phyloP scores from a whole-genome alignment of 768 basidiomycete genomes.

The Boletus speciosus region DNA sequence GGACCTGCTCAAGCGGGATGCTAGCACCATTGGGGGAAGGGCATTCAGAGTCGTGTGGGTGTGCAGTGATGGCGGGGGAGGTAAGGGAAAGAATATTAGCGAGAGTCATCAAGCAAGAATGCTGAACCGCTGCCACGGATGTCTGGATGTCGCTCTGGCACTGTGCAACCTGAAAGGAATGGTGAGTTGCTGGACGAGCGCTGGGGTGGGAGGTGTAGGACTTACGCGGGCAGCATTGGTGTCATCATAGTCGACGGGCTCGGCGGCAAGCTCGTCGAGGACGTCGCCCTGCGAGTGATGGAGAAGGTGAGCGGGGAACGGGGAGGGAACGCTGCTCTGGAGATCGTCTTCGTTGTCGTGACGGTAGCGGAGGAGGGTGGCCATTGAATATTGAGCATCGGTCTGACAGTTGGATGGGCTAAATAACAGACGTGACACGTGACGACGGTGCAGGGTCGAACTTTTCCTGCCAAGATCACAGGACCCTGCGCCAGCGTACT shows the following conservation, averaged over 20 bases:
- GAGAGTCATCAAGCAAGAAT: conserved; percentile 70
- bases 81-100: conserved; percentile 61
- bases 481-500: not conserved
- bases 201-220: not conserved
- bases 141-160: conserved; percentile 59
- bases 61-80: conserved; percentile 14
- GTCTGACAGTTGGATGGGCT: not conserved
- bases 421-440: conserved; percentile 17
- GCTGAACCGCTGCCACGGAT: conserved; percentile 71
- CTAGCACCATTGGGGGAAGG: conserved; percentile 42
- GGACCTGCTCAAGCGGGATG: conserved; percentile 13
- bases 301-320: conserved; percentile 21
- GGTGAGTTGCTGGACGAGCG: not conserved
- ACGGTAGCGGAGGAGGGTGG: conserved; percentile 23
- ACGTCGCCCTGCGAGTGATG: conserved; percentile 3
- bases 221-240: conserved; percentile 7
- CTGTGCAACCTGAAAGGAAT: conserved; percentile 4
- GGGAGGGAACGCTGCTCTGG: conserved; percentile 16
- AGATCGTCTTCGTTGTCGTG: conserved; percentile 3
- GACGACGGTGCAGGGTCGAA: conserved; percentile 14
- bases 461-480: too few species aligned
- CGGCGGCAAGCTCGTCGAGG: conserved; percentile 22
- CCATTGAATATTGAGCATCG: conserved; percentile 12
- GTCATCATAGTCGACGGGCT: conserved; percentile 21
- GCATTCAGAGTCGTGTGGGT: conserved; percentile 56